Base-by-base conservation (phyloP, 306 rosid genomes). In the Aeschynomene evenia region DNA sequence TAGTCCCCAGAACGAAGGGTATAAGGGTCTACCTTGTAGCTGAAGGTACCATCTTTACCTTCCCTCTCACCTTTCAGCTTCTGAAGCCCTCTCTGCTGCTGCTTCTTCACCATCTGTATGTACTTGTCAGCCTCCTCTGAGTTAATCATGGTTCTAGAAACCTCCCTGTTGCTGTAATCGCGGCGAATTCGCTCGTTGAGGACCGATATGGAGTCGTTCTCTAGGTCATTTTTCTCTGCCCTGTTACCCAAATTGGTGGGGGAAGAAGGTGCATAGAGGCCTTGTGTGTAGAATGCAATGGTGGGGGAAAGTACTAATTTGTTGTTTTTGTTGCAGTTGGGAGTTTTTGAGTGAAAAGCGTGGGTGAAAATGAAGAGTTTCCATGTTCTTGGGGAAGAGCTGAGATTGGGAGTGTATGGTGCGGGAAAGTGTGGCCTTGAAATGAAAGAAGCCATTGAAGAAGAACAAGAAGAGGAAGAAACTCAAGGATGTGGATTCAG, bases 21-120 rank as follows among this genome's bases (percentile, higher is more conserved):
- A 45, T 87, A 90, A 64, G 97, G 98, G 66, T 94, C 96, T 4
- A 90, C 95, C 75, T 82, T 87, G 78, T 86, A 90, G 51, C 80
- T 84, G 46, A 85, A 73, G 18, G 68, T 70, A 51, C 80, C 90
- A 16, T 79, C 82, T 60, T 77, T 75, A 14, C 43, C 58, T 46
- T 55, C 78, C 68, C 77, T 79, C 9, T 77, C 93, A 6, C 92
- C 93, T 70, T 85, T 88, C 80, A 93, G 70, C 80, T 88, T 93
- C 86, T 85, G 91, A 70, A 93, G 53, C 46, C 98, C 98, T 63
- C 90, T 85, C 79, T 86, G 94, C 78, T 93, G 98, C 77, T 93
- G 98, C 67, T 75, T 83, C 90, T 86, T 93, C 79, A 93, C 96
- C 86, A 88, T 28, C 58, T 72, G 65, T 33, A 93, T 82, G 60